Percentiles rank a stretch among this genome's conserved stretches.
phyloP scores from a whole-genome alignment of 208 protist genomes.

The Kentomonas sorsogonicus region DNA sequence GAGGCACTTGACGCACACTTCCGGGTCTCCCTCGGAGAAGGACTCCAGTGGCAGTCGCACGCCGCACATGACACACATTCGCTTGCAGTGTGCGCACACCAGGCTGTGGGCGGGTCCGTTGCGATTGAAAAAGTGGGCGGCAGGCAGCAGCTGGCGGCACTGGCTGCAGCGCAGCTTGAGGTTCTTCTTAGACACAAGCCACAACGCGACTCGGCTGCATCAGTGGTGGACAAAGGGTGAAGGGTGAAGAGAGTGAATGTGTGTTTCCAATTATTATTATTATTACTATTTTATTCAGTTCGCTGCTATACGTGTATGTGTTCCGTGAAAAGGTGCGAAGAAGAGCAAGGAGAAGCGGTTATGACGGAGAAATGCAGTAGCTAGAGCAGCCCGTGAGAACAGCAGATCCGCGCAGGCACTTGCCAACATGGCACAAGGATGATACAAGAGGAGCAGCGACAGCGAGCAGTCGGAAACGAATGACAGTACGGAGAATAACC shows the following conservation, averaged over 20 bases:
- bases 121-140: constrained; percentile 56
- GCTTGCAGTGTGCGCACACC: constrained; percentile 70
- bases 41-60: constrained; percentile 40
- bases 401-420: too few relatives aligned
- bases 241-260: neutral
- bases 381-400: too few relatives aligned
- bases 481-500: too few relatives aligned
- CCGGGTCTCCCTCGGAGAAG: constrained; percentile 34
- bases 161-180: constrained; percentile 51
- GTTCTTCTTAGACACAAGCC: constrained; percentile 62
- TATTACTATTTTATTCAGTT: neutral
- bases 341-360: too few relatives aligned
- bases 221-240: neutral
- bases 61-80: constrained; percentile 65
- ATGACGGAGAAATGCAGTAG: too few relatives aligned
- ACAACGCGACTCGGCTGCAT: constrained; percentile 15
- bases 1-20: constrained; percentile 60
- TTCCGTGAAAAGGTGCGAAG: too few relatives aligned
- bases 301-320: too few relatives aligned
- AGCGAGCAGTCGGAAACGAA: neutral
- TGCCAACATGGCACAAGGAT: too few relatives aligned
- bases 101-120: constrained; percentile 43
- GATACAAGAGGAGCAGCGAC: neutral
- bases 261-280: neutral
- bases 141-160: constrained; percentile 60